Evolutionary conservation across 2,329 filamentous ascomycete species (phyloP), one percentile per base, ranked within the genome.

Genomic region (Tolypocladium amazonense): DNA sequence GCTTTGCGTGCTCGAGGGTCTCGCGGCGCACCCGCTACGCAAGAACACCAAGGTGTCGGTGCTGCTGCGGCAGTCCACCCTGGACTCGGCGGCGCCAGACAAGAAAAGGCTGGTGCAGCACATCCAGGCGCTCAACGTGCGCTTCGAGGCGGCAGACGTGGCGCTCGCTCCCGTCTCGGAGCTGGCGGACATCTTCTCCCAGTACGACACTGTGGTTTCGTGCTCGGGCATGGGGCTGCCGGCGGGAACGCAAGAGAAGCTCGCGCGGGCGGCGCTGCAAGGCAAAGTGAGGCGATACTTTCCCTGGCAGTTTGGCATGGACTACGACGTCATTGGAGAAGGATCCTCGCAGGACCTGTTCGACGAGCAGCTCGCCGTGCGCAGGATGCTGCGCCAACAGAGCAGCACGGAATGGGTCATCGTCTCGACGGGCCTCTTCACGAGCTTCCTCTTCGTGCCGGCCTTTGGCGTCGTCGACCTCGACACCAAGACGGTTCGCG

Each of bases 291-390:
- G 71, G 18, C 73, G 81, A 0, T 90, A 80, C 67, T 78, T 90
- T 23, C 87, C 88, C 0, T 90, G 88, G 88, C 87, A 90, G 69
- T 90, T 86, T 68, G 88, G 88, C 0, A 82, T 89, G 30, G 85
- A 90, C 67, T 90, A 90, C 71, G 86, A 90, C 60, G 68, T 75
- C 35, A 82, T 89, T 20, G 85, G 85, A 0, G 69, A 74, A 0
- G 80, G 81, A 0, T 83, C 80, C 33, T 75, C 81, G 52, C 86
- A 88, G 70, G 81, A 84, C 39, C 67, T 90, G 18, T 90, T 89
- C 65, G 85, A 86, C 61, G 87, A 88, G 75, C 86, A 89, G 72
- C 73, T 86, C 0, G 77, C 78, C 58, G 85, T 88, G 33, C 71
- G 86, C 15, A 70, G 72, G 25, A 58, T 82, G 25, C 71, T 89